A percentile compares a stretch with the other conserved stretches of the same genome.
These are phyloP conservation scores for Russula compacta DNA, from an alignment of 768 basidiomycete species.

Conservation along the genomic window DNA sequence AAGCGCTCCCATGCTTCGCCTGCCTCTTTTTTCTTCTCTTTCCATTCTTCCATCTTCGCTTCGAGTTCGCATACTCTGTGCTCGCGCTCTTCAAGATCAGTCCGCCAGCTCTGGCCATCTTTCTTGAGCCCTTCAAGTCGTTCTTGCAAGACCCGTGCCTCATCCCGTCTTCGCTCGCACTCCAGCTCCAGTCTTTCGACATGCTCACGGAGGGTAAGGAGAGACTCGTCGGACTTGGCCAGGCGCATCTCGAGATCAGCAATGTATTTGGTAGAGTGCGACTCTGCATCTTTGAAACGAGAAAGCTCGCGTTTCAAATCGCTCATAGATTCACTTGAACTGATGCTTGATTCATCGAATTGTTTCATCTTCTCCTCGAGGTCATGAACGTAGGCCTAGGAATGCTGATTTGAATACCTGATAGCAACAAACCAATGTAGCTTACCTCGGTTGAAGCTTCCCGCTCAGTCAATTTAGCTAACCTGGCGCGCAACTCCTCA, in stretches of 20 bases:
- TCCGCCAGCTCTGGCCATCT: slow-evolving; percentile 75
- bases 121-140: slow-evolving; percentile 59
- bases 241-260: slow-evolving; percentile 79
- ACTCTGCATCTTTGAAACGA: slow-evolving; percentile 68
- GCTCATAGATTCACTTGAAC: slow-evolving; percentile 67
- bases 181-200: slow-evolving; percentile 75
- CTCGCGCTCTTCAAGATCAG: slow-evolving; percentile 80
- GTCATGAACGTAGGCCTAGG: slow-evolving; percentile 87
- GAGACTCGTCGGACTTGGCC: slow-evolving; percentile 67
- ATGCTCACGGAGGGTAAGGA: slow-evolving; percentile 54
- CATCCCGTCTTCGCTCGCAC: slow-evolving; percentile 59
- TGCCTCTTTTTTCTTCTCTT: slow-evolving; percentile 58
- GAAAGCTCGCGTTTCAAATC: slow-evolving; percentile 80
- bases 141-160: slow-evolving; percentile 60
- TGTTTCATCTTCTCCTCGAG: slow-evolving; percentile 86
- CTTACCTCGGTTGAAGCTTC: slow-evolving; percentile 87
- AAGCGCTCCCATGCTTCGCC: slow-evolving; percentile 58
- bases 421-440: slow-evolving; percentile 2
- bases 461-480: slow-evolving; percentile 77
- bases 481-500: slow-evolving; percentile 71
- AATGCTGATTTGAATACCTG: slow-evolving; percentile 16
- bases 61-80: slow-evolving; percentile 67
- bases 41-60: slow-evolving; percentile 68
- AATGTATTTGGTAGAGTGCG: slow-evolving; percentile 68
- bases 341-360: slow-evolving; percentile 70